phyloP scores from a whole-genome alignment of 164 flowering plant genomes.

The Magnolia kwangsiensis region DNA sequence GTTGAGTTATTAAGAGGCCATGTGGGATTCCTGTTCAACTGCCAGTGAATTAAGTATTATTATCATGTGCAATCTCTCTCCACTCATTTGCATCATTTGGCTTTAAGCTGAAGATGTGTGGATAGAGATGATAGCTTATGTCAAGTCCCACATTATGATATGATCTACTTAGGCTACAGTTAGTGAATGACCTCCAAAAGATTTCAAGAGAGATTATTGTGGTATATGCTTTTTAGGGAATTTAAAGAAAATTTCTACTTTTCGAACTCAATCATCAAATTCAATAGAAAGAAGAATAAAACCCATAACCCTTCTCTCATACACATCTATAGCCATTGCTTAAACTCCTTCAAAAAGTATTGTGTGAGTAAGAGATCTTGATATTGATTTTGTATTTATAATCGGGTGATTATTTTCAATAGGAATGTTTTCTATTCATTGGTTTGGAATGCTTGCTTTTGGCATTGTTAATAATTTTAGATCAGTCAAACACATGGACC shows the following conservation, averaged over 20 bases:
- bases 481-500: not conserved
- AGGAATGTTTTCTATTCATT: not conserved
- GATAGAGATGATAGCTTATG: not conserved
- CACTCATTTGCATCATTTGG: slow-evolving; percentile 4
- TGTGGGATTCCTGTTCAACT: not conserved
- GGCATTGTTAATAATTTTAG: not conserved
- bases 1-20: not conserved
- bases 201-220: not conserved
- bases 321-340: not conserved
- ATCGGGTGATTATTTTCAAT: not conserved
- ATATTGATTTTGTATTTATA: too few species aligned
- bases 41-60: slow-evolving; percentile 6
- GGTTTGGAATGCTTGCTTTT: not conserved
- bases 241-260: not conserved
- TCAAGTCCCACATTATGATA: slow-evolving; percentile 4
- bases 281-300: not conserved
- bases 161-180: not conserved
- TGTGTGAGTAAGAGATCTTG: too few species aligned
- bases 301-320: not conserved
- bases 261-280: not conserved
- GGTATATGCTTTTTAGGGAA: not conserved
- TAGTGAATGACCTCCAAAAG: not conserved
- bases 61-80: not conserved
- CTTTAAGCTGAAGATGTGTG: not conserved
- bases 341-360: not conserved